Conservation (phyloP, 2,329 filamentous ascomycete genomes). For the Cytospora piceae region DNA sequence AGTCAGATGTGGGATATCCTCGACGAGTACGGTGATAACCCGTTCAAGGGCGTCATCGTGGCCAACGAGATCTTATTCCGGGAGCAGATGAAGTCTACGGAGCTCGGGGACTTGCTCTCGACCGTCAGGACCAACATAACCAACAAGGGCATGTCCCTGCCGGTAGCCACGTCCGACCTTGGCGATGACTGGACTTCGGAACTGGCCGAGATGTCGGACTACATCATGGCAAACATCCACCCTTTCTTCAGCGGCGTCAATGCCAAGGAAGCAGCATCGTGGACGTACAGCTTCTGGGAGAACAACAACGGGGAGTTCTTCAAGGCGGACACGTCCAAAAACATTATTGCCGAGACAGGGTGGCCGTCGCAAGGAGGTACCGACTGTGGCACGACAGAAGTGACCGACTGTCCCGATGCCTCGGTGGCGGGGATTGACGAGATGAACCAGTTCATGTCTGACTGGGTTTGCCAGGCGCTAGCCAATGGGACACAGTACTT, state of each 20-base stretch:
- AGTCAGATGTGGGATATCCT: conserved; percentile 83
- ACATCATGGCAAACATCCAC: conserved; percentile 96
- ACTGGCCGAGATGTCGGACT: conserved; percentile 74
- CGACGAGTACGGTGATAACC: conserved; percentile 65
- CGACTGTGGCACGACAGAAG: conserved; percentile 65
- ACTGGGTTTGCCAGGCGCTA: conserved; percentile 82
- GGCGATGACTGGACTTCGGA: conserved; percentile 81
- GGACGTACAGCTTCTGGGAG: conserved; percentile 86
- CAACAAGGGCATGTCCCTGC: conserved; percentile 66
- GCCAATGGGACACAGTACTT: conserved; percentile 89
- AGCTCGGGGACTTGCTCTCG: conserved; percentile 67
- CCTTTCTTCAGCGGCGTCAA: conserved; percentile 88
- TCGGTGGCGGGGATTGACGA: conserved; percentile 78
- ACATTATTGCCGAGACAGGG: conserved; percentile 88
- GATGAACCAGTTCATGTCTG: conserved; percentile 83
- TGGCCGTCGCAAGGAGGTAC: conserved; percentile 87
- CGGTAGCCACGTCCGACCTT: conserved; percentile 85
- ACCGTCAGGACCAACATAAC: conserved; percentile 76
- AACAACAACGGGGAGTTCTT: conserved; percentile 68
- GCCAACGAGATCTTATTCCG: conserved; percentile 82
- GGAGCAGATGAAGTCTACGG: conserved; percentile 68
- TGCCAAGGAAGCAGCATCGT: conserved; percentile 68
- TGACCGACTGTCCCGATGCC: conserved; percentile 62
- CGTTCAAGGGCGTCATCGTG: conserved; percentile 81
- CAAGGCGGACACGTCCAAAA: conserved; percentile 63